Evolutionary conservation across 2,329 filamentous ascomycete species (phyloP).

Genomic region (Epichloe uncinata): DNA sequence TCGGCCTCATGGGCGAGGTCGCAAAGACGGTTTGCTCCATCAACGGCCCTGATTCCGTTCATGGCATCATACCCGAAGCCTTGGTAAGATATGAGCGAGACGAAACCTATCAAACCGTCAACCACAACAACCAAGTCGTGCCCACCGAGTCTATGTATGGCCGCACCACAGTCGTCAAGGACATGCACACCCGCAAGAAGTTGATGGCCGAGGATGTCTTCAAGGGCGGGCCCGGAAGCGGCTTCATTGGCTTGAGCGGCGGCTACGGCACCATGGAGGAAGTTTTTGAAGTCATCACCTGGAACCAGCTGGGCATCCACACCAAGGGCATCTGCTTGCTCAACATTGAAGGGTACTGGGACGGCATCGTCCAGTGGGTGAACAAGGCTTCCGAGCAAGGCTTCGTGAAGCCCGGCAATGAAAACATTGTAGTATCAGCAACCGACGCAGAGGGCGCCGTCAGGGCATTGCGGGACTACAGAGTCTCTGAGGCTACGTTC

Average conservation of each 20-base stretch:
- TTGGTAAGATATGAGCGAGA: slow-evolving; percentile 69
- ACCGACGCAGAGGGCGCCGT: slow-evolving; percentile 60
- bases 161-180: slow-evolving; percentile 72
- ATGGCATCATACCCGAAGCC: slow-evolving; percentile 85
- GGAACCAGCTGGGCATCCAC: slow-evolving; percentile 96
- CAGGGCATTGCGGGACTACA: slow-evolving; percentile 57
- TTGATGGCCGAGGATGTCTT: slow-evolving; percentile 87
- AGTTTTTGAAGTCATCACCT: slow-evolving; percentile 79
- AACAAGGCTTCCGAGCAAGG: slow-evolving; percentile 59
- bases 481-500: slow-evolving; percentile 59
- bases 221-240: slow-evolving; percentile 64
- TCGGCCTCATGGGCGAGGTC: slow-evolving; percentile 90
- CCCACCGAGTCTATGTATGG: slow-evolving; percentile 60
- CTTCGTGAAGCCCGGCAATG: slow-evolving; percentile 61
- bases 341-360: slow-evolving; percentile 87
- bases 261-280: slow-evolving; percentile 96
- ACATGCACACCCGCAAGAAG: slow-evolving; percentile 94
- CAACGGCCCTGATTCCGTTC: slow-evolving; percentile 67
- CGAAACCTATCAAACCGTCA: slow-evolving; percentile 35
- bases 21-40: slow-evolving; percentile 76
- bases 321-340: slow-evolving; percentile 62
- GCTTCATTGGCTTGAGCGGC: slow-evolving; percentile 78
- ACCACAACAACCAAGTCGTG: slow-evolving; percentile 38
- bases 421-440: slow-evolving; percentile 67
- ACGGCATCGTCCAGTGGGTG: slow-evolving; percentile 75